phyloP scores from a whole-genome alignment of 2,329 filamentous ascomycete species.

The Penicillium sp. region DNA sequence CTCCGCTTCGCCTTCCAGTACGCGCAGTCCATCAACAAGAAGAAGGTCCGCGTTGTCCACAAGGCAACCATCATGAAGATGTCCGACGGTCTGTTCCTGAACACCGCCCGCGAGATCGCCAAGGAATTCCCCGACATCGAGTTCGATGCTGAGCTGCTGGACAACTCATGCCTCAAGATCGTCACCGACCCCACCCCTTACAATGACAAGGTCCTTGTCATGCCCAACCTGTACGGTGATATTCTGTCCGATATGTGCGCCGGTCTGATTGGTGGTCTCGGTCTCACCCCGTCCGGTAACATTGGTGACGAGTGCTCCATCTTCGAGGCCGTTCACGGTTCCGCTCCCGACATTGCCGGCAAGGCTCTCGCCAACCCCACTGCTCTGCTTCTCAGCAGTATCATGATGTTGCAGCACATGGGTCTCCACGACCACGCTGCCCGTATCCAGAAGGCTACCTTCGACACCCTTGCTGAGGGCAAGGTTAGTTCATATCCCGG shows the following conservation, averaged over 20 bases:
- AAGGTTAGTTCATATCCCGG: constrained; percentile 55
- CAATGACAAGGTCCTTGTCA: constrained; percentile 98
- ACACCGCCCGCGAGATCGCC: constrained; percentile 75
- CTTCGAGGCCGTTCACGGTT: constrained; percentile 98
- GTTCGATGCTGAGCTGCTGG: constrained; percentile 95
- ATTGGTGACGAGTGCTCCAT: constrained; percentile 99
- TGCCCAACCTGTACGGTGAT: constrained; percentile 98
- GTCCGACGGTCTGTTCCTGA: constrained; percentile 97
- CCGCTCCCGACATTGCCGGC: constrained; percentile 92
- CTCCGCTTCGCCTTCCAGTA: constrained; percentile 98
- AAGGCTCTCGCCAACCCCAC: constrained; percentile 97
- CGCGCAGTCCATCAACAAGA: constrained; percentile 85
- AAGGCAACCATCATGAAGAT: constrained; percentile 99
- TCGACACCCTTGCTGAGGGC: constrained; percentile 91
- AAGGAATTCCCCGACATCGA: constrained; percentile 96
- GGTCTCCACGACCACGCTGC: constrained; percentile 76
- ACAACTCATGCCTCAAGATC: constrained; percentile 99
- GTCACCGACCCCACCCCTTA: constrained; percentile 93
- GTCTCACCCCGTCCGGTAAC: constrained; percentile 95
- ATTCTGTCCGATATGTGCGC: constrained; percentile 99
- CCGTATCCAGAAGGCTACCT: constrained; percentile 91
- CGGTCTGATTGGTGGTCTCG: constrained; percentile 94
- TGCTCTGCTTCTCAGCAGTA: constrained; percentile 86
- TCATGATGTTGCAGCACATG: constrained; percentile 99
- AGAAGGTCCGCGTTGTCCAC: constrained; percentile 96